These are phyloP conservation scores for Arabidopsis suecica DNA, from an alignment of 345 rosid species.

Conservation along the genomic window DNA sequence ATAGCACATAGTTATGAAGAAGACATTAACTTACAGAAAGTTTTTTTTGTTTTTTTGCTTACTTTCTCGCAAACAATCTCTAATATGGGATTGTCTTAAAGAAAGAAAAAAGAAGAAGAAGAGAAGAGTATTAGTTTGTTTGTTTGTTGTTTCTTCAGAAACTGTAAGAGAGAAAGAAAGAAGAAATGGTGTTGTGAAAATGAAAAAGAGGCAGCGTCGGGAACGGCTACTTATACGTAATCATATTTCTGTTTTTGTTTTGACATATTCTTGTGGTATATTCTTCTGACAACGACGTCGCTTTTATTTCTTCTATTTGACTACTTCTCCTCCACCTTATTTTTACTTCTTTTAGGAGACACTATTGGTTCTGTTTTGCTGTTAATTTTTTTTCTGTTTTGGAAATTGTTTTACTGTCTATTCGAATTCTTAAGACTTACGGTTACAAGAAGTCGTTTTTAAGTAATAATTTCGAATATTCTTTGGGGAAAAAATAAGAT, in stretches of 20 bases:
- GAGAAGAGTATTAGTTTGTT: neutral
- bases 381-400: conserved; percentile 9
- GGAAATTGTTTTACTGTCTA: conserved; percentile 1
- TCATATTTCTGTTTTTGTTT: conserved; percentile 22
- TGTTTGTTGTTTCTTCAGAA: conserved; percentile 20
- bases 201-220: conserved; percentile 23
- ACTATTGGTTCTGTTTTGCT: conserved; percentile 22
- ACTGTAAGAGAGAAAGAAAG: conserved; percentile 10
- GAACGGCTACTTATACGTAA: conserved; percentile 41
- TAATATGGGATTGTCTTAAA: conserved; percentile 10
- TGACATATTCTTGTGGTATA: conserved; percentile 46
- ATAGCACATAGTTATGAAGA: neutral
- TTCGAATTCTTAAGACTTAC: conserved; percentile 14
- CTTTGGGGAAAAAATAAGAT: neutral
- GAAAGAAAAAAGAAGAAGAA: neutral
- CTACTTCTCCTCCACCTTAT: conserved; percentile 29
- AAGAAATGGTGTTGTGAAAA: conserved; percentile 21
- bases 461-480: conserved; percentile 21
- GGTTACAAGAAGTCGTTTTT: conserved; percentile 17
- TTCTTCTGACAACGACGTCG: conserved; percentile 42
- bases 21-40: conserved; percentile 35
- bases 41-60: neutral
- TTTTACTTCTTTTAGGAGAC: conserved; percentile 37
- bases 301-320: conserved; percentile 9
- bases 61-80: conserved; percentile 14